A percentile compares a stretch with the other conserved stretches of the same genome.
Evolutionary conservation across 176 grass and related monocot genomes (phyloP).

Genomic region (Musa schizocarpa): DNA sequence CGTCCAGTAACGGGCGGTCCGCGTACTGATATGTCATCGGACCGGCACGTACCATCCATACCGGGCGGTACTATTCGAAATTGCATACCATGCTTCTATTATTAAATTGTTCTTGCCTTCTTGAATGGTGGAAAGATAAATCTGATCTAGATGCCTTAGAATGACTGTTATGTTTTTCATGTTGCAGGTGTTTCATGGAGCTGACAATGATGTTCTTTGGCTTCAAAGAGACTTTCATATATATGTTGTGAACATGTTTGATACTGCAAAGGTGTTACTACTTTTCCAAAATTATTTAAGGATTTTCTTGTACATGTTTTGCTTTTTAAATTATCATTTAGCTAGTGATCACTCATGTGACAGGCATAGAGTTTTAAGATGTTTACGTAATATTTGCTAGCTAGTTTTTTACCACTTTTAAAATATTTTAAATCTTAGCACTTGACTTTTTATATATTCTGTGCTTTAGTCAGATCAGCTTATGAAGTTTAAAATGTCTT

Average conservation of each 20-base stretch:
- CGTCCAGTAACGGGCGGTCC: too few species aligned
- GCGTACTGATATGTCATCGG: too few species aligned
- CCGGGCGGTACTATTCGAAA: too few species aligned
- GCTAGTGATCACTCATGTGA: neutral
- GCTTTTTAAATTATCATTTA: neutral
- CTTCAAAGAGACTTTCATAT: slow-evolving; percentile 98
- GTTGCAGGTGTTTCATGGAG: slow-evolving; percentile 74
- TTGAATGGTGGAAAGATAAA: neutral
- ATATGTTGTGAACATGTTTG: slow-evolving; percentile 98
- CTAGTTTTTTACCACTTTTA: too few species aligned
- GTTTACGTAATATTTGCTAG: too few species aligned
- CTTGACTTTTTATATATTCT: too few species aligned
- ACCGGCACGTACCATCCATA: too few species aligned
- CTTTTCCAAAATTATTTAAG: neutral
- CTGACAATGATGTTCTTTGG: slow-evolving; percentile 97
- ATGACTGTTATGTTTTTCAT: neutral
- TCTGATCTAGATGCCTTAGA: neutral
- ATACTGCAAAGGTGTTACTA: slow-evolving; percentile 75
- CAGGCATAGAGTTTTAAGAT: too few species aligned
- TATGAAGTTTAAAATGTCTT: too few species aligned
- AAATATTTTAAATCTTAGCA: too few species aligned
- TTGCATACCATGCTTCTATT: neutral
- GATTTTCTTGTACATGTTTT: neutral
- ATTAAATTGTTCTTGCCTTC: neutral
- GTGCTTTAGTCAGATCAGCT: too few species aligned